phyloP scores from a whole-genome alignment of 2,329 filamentous ascomycete genomes.

The Sporothrix pseudoabietina region DNA sequence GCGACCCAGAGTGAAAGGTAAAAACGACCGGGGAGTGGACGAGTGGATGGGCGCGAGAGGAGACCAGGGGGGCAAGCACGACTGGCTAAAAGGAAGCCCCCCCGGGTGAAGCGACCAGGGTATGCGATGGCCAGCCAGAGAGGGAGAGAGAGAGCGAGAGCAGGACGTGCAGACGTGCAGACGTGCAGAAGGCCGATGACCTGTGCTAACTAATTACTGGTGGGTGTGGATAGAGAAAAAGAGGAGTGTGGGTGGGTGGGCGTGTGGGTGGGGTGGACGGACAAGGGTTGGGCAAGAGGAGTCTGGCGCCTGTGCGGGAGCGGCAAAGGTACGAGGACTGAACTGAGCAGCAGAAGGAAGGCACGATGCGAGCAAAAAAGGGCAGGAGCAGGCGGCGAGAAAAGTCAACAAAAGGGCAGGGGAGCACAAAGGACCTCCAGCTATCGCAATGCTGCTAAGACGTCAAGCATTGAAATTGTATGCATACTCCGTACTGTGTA shows the following conservation, averaged over 20 bases:
- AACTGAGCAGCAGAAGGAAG: not conserved
- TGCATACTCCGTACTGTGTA: not conserved
- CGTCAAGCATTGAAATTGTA: not conserved
- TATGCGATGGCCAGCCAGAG: constrained; percentile 28
- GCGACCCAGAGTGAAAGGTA: constrained; percentile 24
- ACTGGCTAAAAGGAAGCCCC: constrained; percentile 35
- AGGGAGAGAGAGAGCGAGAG: constrained; percentile 16
- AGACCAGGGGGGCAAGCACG: constrained; percentile 32
- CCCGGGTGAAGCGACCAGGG: constrained; percentile 29
- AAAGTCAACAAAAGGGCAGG: constrained; percentile 14
- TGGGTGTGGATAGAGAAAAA: constrained; percentile 26
- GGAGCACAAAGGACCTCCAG: not conserved
- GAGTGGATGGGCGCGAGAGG: constrained; percentile 28
- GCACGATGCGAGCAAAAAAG: not conserved
- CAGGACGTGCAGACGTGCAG: constrained; percentile 13
- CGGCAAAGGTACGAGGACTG: constrained; percentile 22
- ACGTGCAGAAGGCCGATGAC: constrained; percentile 26
- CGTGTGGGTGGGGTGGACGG: constrained; percentile 29
- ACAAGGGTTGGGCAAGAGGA: constrained; percentile 27
- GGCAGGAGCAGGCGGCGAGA: constrained; percentile 4
- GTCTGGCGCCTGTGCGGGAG: constrained; percentile 30
- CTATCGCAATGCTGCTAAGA: not conserved
- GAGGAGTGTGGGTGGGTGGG: constrained; percentile 24
- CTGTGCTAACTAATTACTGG: constrained; percentile 21
- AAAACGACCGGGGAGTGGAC: constrained; percentile 5